Base-by-base conservation (phyloP, 306 rosid species). In the Acacia crassicarpa region DNA sequence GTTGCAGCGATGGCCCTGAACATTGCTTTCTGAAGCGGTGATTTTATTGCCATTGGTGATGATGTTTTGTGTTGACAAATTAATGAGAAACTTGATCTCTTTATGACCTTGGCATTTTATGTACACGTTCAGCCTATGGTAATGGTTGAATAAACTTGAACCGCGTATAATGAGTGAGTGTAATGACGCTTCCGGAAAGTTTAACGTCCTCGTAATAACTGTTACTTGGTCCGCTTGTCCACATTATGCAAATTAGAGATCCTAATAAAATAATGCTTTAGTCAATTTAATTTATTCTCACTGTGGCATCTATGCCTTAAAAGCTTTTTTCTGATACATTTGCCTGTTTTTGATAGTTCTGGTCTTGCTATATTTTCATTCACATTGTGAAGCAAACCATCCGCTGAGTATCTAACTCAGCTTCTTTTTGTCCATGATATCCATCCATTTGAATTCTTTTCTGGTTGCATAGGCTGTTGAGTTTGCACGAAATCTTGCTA, bases 401-500 rank as follows among this genome's bases (percentile, higher is more conserved):
- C 41, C 45, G 0, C n/a, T 69, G 32, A 49, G 51, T 69, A 59
- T 72, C 22, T 44, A 49, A 80, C 19, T 17, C 51, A 74, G 75
- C 22, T 70, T 33, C 27, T 75, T 35, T 70, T 72, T 41, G 82
- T 78, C 68, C 46, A 56, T 38, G 46, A 40, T 69, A 71, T 75
- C 65, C 63, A 41, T 69, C 54, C 54, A 41, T 67, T 58, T 69
- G 63, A 61, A 69, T 84, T 69, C 63, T 83, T 82, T 35, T 87
- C 53, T 84, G 67, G 46, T 66, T 85, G 72, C 75, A 67, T 89
- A 91, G 97, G 97, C 94, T 78, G 72, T 90, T 66, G 94, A 85
- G 84, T 91, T 90, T 88, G 97, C 94, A 56, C 90, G 91, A 77
- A 92, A 89, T 85, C 93, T 94, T 69, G 93, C 93, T 23, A 85